Conservation (phyloP, 2,329 filamentous ascomycete genomes). For the Cladosporium sp. region DNA sequence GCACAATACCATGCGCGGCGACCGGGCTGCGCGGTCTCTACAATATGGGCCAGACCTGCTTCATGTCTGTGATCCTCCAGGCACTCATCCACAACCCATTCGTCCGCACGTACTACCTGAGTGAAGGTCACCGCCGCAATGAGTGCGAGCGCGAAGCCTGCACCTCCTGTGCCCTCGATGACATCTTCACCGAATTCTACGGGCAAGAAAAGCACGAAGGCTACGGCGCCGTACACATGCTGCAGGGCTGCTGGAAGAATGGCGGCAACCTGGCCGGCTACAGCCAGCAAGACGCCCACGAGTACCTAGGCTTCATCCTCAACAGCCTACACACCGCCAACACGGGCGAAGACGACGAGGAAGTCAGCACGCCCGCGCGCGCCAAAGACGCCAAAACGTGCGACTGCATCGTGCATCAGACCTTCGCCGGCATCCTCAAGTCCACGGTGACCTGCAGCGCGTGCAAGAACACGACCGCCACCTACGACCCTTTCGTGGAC, state of each 20-base stretch:
- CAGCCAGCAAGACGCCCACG: slow-evolving; percentile 93
- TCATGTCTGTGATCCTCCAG: slow-evolving; percentile 94
- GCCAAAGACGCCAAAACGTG: slow-evolving; percentile 52
- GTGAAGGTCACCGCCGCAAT: slow-evolving; percentile 78
- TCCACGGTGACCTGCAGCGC: slow-evolving; percentile 88
- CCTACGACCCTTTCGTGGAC: slow-evolving; percentile 87
- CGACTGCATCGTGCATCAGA: slow-evolving; percentile 89
- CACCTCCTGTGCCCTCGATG: slow-evolving; percentile 61
- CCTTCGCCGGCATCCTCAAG: slow-evolving; percentile 88
- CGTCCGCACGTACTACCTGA: slow-evolving; percentile 86
- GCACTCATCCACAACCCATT: slow-evolving; percentile 92
- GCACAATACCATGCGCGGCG: slow-evolving; percentile 76
- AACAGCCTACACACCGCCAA: slow-evolving; percentile 84
- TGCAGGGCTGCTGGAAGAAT: slow-evolving; percentile 87
- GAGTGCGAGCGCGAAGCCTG: slow-evolving; percentile 65
- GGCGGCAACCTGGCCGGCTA: slow-evolving; percentile 71
- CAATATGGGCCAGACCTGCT: slow-evolving; percentile 98
- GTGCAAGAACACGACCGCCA: slow-evolving; percentile 78
- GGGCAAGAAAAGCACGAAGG: slow-evolving; percentile 79
- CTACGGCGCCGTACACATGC: slow-evolving; percentile 84
- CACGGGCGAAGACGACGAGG: slow-evolving; percentile 49
- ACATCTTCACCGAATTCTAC: slow-evolving; percentile 64
- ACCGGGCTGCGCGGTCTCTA: slow-evolving; percentile 89
- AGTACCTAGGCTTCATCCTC: slow-evolving; percentile 93
- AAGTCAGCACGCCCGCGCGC: slow-evolving; percentile 46